These are phyloP conservation scores for Macadamia tetraphylla DNA, from an alignment of 164 flowering plant genomes.

Conservation along the genomic window DNA sequence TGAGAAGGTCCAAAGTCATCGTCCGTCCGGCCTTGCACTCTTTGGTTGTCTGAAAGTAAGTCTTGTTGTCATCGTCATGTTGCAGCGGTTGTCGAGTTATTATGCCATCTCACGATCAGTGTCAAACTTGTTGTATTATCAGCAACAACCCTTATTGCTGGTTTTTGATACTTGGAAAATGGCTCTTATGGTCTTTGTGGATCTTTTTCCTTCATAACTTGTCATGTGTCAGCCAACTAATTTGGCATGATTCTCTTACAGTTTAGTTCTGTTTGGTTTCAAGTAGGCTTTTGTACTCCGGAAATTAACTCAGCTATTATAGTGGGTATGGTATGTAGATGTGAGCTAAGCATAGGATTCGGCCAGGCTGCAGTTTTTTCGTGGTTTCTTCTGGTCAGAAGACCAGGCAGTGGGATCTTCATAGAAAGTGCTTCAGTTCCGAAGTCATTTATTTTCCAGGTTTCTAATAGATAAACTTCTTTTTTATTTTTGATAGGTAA, in stretches of 20 bases:
- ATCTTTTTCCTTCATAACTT: slow-evolving; percentile 18
- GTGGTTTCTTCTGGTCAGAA: background rate
- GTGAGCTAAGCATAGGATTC: background rate
- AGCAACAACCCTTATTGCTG: slow-evolving; percentile 22
- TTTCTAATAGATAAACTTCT: too few relatives aligned
- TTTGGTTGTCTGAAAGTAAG: slow-evolving; percentile 92
- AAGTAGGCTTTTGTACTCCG: slow-evolving; percentile 24
- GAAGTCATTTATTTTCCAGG: too few relatives aligned
- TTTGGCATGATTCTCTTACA: slow-evolving; percentile 24
- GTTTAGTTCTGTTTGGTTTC: slow-evolving; percentile 29
- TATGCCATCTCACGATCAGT: slow-evolving; percentile 50
- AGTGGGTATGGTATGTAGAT: slow-evolving; percentile 25
- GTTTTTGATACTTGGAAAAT: slow-evolving; percentile 12
- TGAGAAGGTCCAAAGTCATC: slow-evolving; percentile 97
- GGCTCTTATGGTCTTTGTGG: slow-evolving; percentile 25
- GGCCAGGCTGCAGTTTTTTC: background rate
- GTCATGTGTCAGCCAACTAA: slow-evolving; percentile 26
- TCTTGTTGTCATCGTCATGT: slow-evolving; percentile 78
- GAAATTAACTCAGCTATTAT: slow-evolving; percentile 19
- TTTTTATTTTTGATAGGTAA: too few relatives aligned
- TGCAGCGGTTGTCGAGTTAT: slow-evolving; percentile 71
- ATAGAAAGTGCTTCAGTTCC: too few relatives aligned
- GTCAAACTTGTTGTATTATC: slow-evolving; percentile 45
- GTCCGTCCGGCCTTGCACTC: slow-evolving; percentile 82
- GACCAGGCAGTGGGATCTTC: background rate